Evolutionary conservation across 345 rosid species (phyloP).

Genomic region (Laguncularia racemosa): DNA sequence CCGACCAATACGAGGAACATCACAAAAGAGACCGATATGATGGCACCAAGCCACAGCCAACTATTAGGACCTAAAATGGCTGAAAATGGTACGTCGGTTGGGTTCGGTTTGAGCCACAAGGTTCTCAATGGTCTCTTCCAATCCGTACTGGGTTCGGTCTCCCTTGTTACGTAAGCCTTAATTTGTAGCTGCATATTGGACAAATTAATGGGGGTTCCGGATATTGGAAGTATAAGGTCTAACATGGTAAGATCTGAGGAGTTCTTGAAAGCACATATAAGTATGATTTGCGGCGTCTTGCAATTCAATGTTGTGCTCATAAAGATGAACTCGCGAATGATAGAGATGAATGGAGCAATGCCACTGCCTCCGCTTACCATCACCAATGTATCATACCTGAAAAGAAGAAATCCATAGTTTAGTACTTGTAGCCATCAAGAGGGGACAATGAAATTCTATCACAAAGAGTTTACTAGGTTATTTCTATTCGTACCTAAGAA

Average conservation of each 20-base stretch:
- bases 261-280: slow-evolving; percentile 48
- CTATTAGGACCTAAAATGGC: slow-evolving; percentile 56
- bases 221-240: slow-evolving; percentile 49
- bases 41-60: slow-evolving; percentile 70
- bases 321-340: slow-evolving; percentile 43
- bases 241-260: slow-evolving; percentile 63
- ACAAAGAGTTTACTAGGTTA: no score
- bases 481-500: slow-evolving; percentile 12
- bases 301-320: slow-evolving; percentile 19
- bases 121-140: slow-evolving; percentile 21
- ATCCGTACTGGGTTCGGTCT: slow-evolving; percentile 20
- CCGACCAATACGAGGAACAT: slow-evolving; percentile 50
- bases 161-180: slow-evolving; percentile 72
- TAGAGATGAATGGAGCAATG: slow-evolving; percentile 37
- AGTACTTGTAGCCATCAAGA: background rate
- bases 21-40: slow-evolving; percentile 61
- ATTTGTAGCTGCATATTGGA: slow-evolving; percentile 37
- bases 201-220: slow-evolving; percentile 24
- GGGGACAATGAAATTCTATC: background rate
- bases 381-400: slow-evolving; percentile 52
- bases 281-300: slow-evolving; percentile 40
- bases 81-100: slow-evolving; percentile 44
- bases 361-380: slow-evolving; percentile 86
- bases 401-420: no score
- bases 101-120: slow-evolving; percentile 50